Percentiles rank a stretch among this genome's conserved stretches.
phyloP scores from a whole-genome alignment of 2,329 filamentous ascomycete genomes.

The Colletotrichum paranaense region DNA sequence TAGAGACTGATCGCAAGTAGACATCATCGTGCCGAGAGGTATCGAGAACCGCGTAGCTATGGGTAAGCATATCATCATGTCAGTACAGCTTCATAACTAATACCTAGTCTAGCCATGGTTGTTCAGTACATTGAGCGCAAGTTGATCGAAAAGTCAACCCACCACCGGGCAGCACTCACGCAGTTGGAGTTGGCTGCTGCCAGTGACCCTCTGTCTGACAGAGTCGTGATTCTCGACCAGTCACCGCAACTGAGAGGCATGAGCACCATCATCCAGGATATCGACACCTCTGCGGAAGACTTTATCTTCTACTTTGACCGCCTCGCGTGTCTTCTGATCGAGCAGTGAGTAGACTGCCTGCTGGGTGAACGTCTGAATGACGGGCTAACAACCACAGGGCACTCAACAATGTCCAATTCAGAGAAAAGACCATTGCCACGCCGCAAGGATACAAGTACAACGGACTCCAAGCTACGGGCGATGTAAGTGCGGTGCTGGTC shows the following conservation, averaged over 20 bases:
- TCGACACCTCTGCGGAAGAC: conserved; percentile 83
- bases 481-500: conserved; percentile 87
- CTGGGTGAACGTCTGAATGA: not conserved
- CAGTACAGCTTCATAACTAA: not conserved
- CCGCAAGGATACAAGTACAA: conserved; percentile 76
- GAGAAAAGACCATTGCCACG: conserved; percentile 73
- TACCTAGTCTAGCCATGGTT: conserved; percentile 76
- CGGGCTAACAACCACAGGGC: conserved; percentile 61
- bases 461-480: conserved; percentile 77
- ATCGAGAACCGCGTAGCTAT: conserved; percentile 96
- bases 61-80: conserved; percentile 55
- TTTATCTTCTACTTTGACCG: conserved; percentile 99
- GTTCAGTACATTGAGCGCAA: conserved; percentile 92
- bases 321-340: conserved; percentile 84
- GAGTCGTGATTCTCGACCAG: conserved; percentile 78
- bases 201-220: conserved; percentile 77
- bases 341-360: conserved; percentile 65
- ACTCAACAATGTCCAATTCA: conserved; percentile 80
- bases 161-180: conserved; percentile 83
- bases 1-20: conserved; percentile 51
- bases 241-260: conserved; percentile 88
- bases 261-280: conserved; percentile 89
- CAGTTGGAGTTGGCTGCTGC: conserved; percentile 79
- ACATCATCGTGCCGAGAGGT: conserved; percentile 94
- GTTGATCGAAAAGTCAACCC: conserved; percentile 84